Evolutionary conservation across 2,329 filamentous ascomycete species (phyloP).

Genomic region (Aspergillus pseudonomiae): DNA sequence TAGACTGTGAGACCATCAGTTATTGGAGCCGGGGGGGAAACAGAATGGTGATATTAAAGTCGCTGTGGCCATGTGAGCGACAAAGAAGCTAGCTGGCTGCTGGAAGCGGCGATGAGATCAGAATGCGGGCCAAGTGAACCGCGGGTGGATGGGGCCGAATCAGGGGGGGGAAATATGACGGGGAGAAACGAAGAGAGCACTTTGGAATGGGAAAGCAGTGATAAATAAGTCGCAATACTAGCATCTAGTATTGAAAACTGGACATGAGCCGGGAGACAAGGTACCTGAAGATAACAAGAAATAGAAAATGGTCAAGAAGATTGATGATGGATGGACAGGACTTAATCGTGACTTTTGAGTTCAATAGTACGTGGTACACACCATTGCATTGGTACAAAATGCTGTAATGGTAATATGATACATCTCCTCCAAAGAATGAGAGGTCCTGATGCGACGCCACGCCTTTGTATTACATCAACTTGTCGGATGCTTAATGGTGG

Average conservation of each 20-base stretch:
- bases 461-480: constrained; percentile 8
- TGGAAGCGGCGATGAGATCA: constrained; percentile 31
- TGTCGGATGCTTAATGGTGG: background rate
- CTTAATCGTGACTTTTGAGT: constrained; percentile 14
- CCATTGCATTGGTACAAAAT: constrained; percentile 1
- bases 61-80: constrained; percentile 36
- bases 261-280: constrained; percentile 1
- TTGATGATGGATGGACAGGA: constrained; percentile 11
- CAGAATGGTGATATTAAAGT: constrained; percentile 19
- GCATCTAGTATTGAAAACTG: background rate
- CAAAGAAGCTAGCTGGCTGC: constrained; percentile 16
- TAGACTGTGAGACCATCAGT: constrained; percentile 14
- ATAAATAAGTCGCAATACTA: background rate
- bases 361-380: constrained; percentile 14
- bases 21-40: constrained; percentile 15
- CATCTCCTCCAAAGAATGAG: background rate
- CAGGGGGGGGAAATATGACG: constrained; percentile 4
- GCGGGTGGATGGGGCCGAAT: constrained; percentile 20
- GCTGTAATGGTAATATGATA: background rate
- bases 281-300: background rate
- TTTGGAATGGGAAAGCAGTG: background rate
- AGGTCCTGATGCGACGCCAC: constrained; percentile 3
- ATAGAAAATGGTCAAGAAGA: background rate
- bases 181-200: background rate
- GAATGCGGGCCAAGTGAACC: constrained; percentile 24